Evolutionary conservation across 2,329 filamentous ascomycete species (phyloP).

Genomic region (Allantophomopsis lycopodina): DNA sequence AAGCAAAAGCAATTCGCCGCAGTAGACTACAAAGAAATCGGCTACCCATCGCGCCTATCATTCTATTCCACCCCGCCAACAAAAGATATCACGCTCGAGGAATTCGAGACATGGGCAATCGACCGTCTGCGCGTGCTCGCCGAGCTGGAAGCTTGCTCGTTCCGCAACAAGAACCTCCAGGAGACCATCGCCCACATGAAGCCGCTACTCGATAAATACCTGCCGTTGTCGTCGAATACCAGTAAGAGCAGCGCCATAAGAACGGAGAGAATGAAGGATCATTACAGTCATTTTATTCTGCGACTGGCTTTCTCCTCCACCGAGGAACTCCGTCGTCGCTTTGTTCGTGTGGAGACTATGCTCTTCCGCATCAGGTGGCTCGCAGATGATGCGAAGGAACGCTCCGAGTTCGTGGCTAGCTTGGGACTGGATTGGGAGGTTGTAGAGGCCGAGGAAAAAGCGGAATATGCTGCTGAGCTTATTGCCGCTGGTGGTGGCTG

Average conservation of each 20-base stretch:
- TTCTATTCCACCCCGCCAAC: slow-evolving; percentile 84
- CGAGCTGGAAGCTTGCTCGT: slow-evolving; percentile 86
- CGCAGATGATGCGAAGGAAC: slow-evolving; percentile 61
- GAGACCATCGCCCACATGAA: slow-evolving; percentile 80
- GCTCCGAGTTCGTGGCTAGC: slow-evolving; percentile 60
- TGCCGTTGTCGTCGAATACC: slow-evolving; percentile 66
- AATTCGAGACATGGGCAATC: slow-evolving; percentile 99
- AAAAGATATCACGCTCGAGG: slow-evolving; percentile 85
- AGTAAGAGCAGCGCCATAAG: slow-evolving; percentile 44
- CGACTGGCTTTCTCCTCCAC: slow-evolving; percentile 85
- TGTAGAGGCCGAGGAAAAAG: slow-evolving; percentile 69
- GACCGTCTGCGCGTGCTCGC: slow-evolving; percentile 76
- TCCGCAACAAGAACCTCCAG: slow-evolving; percentile 74
- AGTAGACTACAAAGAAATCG: slow-evolving; percentile 59
- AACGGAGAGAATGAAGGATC: slow-evolving; percentile 78
- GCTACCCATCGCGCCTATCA: slow-evolving; percentile 80
- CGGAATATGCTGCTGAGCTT: slow-evolving; percentile 14
- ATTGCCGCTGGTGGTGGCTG: slow-evolving; percentile 17
- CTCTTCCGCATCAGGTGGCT: slow-evolving; percentile 75
- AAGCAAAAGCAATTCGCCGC: slow-evolving; percentile 80
- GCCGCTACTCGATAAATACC: slow-evolving; percentile 73
- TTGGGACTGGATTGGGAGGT: slow-evolving; percentile 76
- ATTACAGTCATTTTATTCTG: slow-evolving; percentile 96
- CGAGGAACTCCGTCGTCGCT: slow-evolving; percentile 78
- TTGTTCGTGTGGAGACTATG: slow-evolving; percentile 75